A percentile compares a stretch with the other conserved stretches of the same genome.
phyloP scores from a whole-genome alignment of 805 yeast genomes.

The Barnettozyma wickerhamii region DNA sequence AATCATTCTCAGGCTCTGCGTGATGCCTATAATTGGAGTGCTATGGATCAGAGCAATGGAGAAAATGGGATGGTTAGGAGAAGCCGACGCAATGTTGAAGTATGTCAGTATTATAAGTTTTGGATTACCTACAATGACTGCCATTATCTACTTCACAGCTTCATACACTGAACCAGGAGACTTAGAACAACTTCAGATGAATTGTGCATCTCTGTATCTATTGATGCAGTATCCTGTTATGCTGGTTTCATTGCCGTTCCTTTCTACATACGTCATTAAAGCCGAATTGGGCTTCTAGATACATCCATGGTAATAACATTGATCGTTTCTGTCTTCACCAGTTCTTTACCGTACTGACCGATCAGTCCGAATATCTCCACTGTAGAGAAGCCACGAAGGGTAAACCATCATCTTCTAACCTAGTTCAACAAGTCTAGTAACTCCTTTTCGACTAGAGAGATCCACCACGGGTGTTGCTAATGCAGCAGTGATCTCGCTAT shows the following conservation, averaged over 20 bases:
- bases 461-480: no score
- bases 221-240: constrained; percentile 9
- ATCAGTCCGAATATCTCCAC: no score
- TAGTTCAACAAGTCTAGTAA: no score
- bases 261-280: constrained; percentile 9
- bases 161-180: constrained; percentile 55
- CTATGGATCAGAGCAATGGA: constrained; percentile 56
- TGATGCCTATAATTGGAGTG: constrained; percentile 78
- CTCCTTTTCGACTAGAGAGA: no score
- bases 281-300: constrained; percentile 2
- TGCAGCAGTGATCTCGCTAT: no score
- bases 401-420: no score
- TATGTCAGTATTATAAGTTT: constrained; percentile 70
- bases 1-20: constrained; percentile 50
- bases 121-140: constrained; percentile 82
- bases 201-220: constrained; percentile 5
- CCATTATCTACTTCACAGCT: constrained; percentile 81
- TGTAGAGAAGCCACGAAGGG: no score
- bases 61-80: constrained; percentile 57
- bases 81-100: constrained; percentile 42
- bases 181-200: constrained; percentile 10
- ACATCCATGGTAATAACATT: no score
- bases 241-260: constrained; percentile 7
- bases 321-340: no score
- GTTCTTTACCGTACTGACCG: no score